phyloP scores from a whole-genome alignment of 305 asterid species.

The Fraxinus sp. region DNA sequence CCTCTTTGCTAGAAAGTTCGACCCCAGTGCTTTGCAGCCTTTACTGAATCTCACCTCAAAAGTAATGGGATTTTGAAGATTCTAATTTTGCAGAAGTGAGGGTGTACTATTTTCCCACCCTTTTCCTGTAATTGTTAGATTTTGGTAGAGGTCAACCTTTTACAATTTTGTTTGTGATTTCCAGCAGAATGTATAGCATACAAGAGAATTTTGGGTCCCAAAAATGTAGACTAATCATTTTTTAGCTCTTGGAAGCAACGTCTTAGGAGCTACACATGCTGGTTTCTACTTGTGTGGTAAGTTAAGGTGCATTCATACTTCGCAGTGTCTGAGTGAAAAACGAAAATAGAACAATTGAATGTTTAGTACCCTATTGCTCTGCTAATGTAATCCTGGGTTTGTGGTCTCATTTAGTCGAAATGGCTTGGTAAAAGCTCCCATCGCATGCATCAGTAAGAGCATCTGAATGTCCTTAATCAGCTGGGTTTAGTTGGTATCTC shows the following conservation, averaged over 20 bases:
- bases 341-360: not conserved
- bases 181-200: constrained; percentile 20
- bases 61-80: constrained; percentile 66
- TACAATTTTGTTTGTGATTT: constrained; percentile 20
- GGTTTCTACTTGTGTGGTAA: not conserved
- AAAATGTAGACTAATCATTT: constrained; percentile 9
- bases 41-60: constrained; percentile 53
- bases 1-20: constrained; percentile 93
- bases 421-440: not conserved
- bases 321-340: not conserved
- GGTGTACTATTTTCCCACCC: constrained; percentile 14
- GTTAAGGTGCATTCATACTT: not conserved
- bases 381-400: not conserved
- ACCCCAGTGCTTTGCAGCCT: constrained; percentile 65
- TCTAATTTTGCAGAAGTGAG: constrained; percentile 10
- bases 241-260: not conserved
- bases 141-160: constrained; percentile 18
- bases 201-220: constrained; percentile 12
- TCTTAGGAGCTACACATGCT: not conserved
- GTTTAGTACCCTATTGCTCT: not conserved
- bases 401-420: not conserved
- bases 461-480: not conserved
- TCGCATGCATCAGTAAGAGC: not conserved
- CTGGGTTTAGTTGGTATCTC: not conserved
- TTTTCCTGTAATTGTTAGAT: constrained; percentile 8